Base-by-base conservation (phyloP, 1,139 yeast genomes). In the Zygoascus meyerae region DNA sequence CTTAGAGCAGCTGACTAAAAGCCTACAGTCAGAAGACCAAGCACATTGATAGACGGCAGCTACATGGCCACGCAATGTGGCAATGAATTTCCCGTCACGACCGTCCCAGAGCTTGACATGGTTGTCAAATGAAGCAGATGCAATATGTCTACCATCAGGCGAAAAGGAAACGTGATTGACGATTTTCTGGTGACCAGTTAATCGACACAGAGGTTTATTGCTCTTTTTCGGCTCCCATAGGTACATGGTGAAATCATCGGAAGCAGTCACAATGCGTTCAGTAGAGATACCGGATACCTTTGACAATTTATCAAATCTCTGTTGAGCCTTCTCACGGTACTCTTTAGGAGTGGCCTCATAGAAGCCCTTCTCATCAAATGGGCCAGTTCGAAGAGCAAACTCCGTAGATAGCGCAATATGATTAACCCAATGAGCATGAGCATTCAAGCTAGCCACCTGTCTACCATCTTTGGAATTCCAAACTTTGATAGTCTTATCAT, bases 1-100 rank as follows among this genome's bases (percentile, higher is more conserved):
- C 65, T 92, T 92, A 17, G 97, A 89, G 62, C 95, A 86, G 61
- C 95, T 84, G 6, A 90, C 98, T 49, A 92, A 71, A 41, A 92
- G 71, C 54, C 98, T 73, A 64, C 92, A 86, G 63, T 92, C 99
- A 1, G 96, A 83, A 2, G 97, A 87, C 99, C 99, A 92, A 0
- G 97, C 89, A n/a, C 95, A 89, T 68, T 90, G 97, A 64, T 92
- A 92, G 0, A 92, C 98, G 2, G 97, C 89, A 0, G 97, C 97
- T 50, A 92, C 99, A 64, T 92, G 98, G 2, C 98, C 98, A 55
- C 98, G 74, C 59, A 94, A 79, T 0, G 97, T 89, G 5, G 95
- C 81, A 37, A 92, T 68, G 57, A 90, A 92, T 47, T 85, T 85
- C 34, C 98, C 98, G 51, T 86, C 84, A 54, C 86, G 70, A 29